Base-by-base conservation (phyloP, 2,329 filamentous ascomycete genomes). In the Diaporthe aspalathi region DNA sequence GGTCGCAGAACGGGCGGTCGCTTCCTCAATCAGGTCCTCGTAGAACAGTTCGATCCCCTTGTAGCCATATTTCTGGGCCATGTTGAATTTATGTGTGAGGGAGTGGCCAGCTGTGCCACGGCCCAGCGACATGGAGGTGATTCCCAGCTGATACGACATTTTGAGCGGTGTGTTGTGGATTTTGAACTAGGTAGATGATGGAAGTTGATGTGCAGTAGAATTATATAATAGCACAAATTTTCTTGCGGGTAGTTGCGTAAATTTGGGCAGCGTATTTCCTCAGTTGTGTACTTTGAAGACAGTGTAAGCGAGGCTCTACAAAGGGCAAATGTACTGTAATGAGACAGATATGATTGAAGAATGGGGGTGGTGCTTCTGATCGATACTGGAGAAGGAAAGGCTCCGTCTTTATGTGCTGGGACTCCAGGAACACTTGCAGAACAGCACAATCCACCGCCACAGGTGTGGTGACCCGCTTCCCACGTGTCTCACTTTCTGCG, bases 91-190 rank as follows among this genome's bases (percentile, higher is more conserved):
- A 77, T 87, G 82, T 1, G 85, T 80, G 27, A 95, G 84, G 35
- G 85, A 83, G 80, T 95, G 93, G 74, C 92, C 89, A 77, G 91
- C 91, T 45, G 79, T 85, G 76, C 89, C 90, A 52, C 92, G 90
- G 52, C 93, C 93, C 1, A 95, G 86, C 62, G 92, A 94, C 86
- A 94, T 93, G 73, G 92, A 92, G 71, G 90, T 90, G 77, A 95
- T 94, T 49, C 87, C 92, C 74, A 91, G 87, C 74, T 85, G 86
- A 79, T 85, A 89, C 73, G 85, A 78, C 86, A 88, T 88, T 38
- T 71, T 81, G 75, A 32, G 3, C 35, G 24, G 22, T 20, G 4
- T 65, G 3, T 17, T 38, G 45, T 50, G n/a, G 20, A 20, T 3
- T 24, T 35, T 14, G 7, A 38, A 6, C 24, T 8, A 38, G 14